These are phyloP conservation scores for Flaveria robusta DNA, from an alignment of 129 eudicot genomes.

Conservation along the genomic window DNA sequence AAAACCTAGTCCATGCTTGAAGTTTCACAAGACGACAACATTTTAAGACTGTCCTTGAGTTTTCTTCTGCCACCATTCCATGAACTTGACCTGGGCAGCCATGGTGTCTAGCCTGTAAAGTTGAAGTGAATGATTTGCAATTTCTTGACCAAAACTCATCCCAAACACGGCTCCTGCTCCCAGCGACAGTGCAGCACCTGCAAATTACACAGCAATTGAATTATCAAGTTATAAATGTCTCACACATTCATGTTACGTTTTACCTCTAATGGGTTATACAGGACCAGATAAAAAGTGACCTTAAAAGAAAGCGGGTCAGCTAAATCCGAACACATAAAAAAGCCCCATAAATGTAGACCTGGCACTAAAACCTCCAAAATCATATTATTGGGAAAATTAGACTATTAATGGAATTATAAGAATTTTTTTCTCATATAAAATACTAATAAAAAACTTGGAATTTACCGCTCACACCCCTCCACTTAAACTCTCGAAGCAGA, in stretches of 20 bases:
- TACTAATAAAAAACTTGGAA: background rate
- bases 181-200: constrained; percentile 72
- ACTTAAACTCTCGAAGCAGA: background rate
- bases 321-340: background rate
- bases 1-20: constrained; percentile 17
- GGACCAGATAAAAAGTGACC: too few species aligned
- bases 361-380: background rate
- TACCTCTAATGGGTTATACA: too few species aligned
- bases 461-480: background rate
- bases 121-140: constrained; percentile 76
- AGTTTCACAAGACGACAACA: background rate
- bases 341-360: background rate
- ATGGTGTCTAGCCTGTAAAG: constrained; percentile 65
- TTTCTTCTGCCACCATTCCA: constrained; percentile 85
- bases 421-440: too few species aligned
- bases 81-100: constrained; percentile 75
- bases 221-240: background rate
- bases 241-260: background rate
- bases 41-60: constrained; percentile 35
- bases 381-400: background rate
- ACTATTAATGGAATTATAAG: too few species aligned
- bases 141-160: constrained; percentile 68
- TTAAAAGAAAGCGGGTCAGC: background rate
- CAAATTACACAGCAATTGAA: background rate
- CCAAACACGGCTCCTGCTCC: constrained; percentile 86